Conservation (phyloP, 1,284 basidiomycete species). For the Vanrija sp. region DNA sequence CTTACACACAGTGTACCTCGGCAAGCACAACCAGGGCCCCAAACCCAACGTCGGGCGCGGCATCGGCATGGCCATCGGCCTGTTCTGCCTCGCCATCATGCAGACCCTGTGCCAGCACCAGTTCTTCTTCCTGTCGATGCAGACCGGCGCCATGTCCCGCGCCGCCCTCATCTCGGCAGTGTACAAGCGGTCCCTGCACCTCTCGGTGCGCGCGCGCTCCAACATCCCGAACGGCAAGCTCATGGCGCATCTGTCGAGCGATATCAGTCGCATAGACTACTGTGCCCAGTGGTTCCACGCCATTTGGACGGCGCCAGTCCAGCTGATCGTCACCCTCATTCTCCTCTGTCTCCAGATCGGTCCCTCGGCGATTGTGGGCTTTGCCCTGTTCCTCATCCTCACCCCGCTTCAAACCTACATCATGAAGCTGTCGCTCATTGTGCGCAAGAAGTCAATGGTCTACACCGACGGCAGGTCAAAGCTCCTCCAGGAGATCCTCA, state of each 20-base stretch:
- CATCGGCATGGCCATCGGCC: constrained; percentile 65
- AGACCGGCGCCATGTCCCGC: constrained; percentile 64
- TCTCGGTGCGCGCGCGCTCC: constrained; percentile 65
- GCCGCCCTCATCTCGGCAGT: constrained; percentile 69
- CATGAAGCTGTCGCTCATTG: constrained; percentile 64
- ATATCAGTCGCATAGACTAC: constrained; percentile 55
- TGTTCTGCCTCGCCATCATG: constrained; percentile 62
- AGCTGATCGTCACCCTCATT: constrained; percentile 58
- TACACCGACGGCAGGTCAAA: constrained; percentile 82
- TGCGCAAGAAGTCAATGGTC: constrained; percentile 59
- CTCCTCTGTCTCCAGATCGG: constrained; percentile 56
- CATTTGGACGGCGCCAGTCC: constrained; percentile 67
- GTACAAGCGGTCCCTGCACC: constrained; percentile 65
- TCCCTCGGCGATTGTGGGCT: constrained; percentile 70
- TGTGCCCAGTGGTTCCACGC: constrained; percentile 35
- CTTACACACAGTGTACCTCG: constrained; percentile 31
- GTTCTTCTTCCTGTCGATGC: constrained; percentile 75
- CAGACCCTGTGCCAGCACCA: constrained; percentile 63
- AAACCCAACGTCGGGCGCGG: constrained; percentile 60
- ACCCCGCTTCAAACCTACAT: constrained; percentile 66
- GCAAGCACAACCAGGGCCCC: constrained; percentile 27
- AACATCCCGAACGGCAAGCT: constrained; percentile 64
- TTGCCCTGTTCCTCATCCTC: constrained; percentile 65
- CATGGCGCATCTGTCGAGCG: constrained; percentile 69
- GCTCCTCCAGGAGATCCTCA: constrained; percentile 70